Conservation (phyloP, 192 early-diverging fungal genomes). For the Coemansia reversa region DNA sequence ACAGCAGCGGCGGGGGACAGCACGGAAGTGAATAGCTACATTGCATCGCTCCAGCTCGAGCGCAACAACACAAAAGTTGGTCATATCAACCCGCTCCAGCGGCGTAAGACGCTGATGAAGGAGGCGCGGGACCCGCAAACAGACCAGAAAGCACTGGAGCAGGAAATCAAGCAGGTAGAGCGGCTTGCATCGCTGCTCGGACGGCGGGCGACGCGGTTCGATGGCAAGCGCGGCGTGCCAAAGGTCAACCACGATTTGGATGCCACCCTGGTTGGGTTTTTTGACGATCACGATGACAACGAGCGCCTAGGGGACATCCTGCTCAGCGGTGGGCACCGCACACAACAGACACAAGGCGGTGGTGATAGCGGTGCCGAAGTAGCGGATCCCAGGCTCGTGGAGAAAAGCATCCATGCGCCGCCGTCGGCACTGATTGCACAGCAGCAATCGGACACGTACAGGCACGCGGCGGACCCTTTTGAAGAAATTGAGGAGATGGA, state of each 20-base stretch:
- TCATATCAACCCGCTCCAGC: slow-evolving; percentile 12
- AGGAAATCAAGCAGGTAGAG: slow-evolving; percentile 46
- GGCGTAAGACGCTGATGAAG: slow-evolving; percentile 45
- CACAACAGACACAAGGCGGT: background rate
- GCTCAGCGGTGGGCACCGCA: slow-evolving; percentile 17
- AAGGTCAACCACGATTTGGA: slow-evolving; percentile 50
- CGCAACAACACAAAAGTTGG: slow-evolving; percentile 38
- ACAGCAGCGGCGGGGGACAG: slow-evolving; percentile 1
- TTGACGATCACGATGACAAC: slow-evolving; percentile 40
- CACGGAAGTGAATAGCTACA: slow-evolving; percentile 29
- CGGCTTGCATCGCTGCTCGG: slow-evolving; percentile 47
- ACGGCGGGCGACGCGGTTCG: slow-evolving; percentile 44
- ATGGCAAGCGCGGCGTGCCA: slow-evolving; percentile 23
- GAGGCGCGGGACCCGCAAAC: slow-evolving; percentile 44
- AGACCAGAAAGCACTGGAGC: slow-evolving; percentile 51
- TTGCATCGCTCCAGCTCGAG: slow-evolving; percentile 42
- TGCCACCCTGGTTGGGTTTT: slow-evolving; percentile 40
- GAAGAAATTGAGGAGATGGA: slow-evolving; percentile 50
- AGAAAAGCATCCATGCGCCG: slow-evolving; percentile 29
- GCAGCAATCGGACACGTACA: slow-evolving; percentile 17
- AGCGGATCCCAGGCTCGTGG: slow-evolving; percentile 37
- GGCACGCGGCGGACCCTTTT: slow-evolving; percentile 33
- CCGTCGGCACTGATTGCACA: slow-evolving; percentile 36
- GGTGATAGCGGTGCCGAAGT: background rate
- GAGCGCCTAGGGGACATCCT: slow-evolving; percentile 40